These are phyloP conservation scores for Umbelopsis sp. DNA, from an alignment of 192 early-diverging fungal species.

Conservation along the genomic window DNA sequence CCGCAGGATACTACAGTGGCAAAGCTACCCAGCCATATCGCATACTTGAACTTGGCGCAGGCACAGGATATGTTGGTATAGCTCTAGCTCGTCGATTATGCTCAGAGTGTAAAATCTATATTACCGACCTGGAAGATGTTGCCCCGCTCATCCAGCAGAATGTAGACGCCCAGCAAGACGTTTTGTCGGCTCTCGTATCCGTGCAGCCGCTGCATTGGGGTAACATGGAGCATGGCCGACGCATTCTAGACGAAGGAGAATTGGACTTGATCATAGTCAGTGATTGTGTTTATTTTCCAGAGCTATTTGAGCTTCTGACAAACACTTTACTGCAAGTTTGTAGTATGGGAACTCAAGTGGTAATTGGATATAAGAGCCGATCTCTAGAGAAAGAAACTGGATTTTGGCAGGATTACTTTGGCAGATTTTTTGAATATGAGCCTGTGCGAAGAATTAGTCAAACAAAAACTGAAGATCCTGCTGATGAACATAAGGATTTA, in stretches of 20 bases:
- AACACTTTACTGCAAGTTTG: slow-evolving; percentile 48
- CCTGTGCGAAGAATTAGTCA: slow-evolving; percentile 39
- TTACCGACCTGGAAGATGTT: slow-evolving; percentile 55
- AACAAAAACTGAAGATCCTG: neutral
- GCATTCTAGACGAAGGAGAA: slow-evolving; percentile 21
- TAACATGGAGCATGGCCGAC: slow-evolving; percentile 33
- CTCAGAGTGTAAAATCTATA: slow-evolving; percentile 34
- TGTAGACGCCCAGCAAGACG: slow-evolving; percentile 13
- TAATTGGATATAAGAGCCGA: slow-evolving; percentile 58
- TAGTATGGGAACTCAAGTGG: slow-evolving; percentile 33
- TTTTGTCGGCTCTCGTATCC: slow-evolving; percentile 25
- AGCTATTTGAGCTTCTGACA: slow-evolving; percentile 43
- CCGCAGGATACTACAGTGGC: slow-evolving; percentile 37
- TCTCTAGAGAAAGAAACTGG: slow-evolving; percentile 48
- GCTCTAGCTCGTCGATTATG: slow-evolving; percentile 41
- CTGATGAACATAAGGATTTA: slow-evolving; percentile 20
- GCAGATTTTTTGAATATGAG: slow-evolving; percentile 53
- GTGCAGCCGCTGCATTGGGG: slow-evolving; percentile 50
- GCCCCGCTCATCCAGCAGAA: slow-evolving; percentile 50
- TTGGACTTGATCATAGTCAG: slow-evolving; percentile 51
- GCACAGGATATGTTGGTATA: slow-evolving; percentile 56
- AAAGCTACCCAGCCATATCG: slow-evolving; percentile 21
- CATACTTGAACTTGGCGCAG: slow-evolving; percentile 56
- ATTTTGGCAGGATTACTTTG: slow-evolving; percentile 58
- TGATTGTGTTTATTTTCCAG: slow-evolving; percentile 57